phyloP scores from a whole-genome alignment of 352 stramenopile genomes.

The Thraustochytrium aureum region DNA sequence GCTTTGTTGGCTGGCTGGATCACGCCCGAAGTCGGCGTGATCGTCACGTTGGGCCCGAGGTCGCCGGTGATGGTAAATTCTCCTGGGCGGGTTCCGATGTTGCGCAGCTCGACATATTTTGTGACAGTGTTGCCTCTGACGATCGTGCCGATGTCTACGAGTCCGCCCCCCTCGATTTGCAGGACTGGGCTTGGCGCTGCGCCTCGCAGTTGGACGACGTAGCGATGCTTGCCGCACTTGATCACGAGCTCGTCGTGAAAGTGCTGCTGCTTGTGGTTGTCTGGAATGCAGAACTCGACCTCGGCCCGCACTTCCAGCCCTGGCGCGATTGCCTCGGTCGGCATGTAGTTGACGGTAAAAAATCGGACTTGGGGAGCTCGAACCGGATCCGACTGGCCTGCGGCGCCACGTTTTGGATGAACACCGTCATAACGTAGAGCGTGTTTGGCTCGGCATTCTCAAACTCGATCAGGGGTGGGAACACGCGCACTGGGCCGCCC shows the following conservation, averaged over 20 bases:
- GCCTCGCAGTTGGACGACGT: conserved; percentile 55
- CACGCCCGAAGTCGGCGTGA: conserved; percentile 13
- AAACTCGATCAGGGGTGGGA: conserved; percentile 52
- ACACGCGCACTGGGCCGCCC: conserved; percentile 29
- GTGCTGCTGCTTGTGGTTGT: conserved; percentile 21
- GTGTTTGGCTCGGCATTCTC: conserved; percentile 50
- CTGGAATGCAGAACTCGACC: conserved; percentile 61
- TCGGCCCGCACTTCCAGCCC: conserved; percentile 61
- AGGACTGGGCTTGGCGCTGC: conserved; percentile 47
- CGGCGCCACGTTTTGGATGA: conserved; percentile 49
- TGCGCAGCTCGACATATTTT: conserved; percentile 26
- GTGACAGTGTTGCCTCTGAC: conserved; percentile 11
- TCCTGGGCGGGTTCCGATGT: not conserved
- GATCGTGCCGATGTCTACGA: conserved; percentile 55
- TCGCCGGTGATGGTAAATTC: conserved; percentile 30
- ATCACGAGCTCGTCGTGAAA: conserved; percentile 55
- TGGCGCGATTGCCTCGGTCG: conserved; percentile 58
- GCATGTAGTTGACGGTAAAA: conserved; percentile 62
- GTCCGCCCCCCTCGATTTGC: conserved; percentile 17
- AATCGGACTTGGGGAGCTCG: conserved; percentile 28
- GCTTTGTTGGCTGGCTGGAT: not conserved
- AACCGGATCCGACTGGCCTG: conserved; percentile 56
- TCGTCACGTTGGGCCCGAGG: not conserved
- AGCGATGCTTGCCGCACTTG: not conserved
- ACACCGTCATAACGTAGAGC: conserved; percentile 58